Conservation (phyloP, 1,284 basidiomycete species). For the Leccinum pachyderme region DNA sequence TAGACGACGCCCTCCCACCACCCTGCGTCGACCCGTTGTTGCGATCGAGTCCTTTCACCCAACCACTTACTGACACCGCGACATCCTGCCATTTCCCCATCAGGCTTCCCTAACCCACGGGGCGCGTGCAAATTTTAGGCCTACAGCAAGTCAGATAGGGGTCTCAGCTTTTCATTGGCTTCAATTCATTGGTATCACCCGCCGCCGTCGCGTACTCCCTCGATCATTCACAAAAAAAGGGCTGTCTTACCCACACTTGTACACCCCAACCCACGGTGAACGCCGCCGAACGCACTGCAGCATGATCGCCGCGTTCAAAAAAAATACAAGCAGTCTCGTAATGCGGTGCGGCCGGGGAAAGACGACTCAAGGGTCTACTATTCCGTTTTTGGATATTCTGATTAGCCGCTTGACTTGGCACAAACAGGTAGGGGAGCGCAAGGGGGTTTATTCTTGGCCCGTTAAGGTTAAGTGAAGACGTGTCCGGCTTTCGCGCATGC, state of each 20-base stretch:
- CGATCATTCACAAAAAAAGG: neutral
- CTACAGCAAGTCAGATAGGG: slow-evolving; percentile 14
- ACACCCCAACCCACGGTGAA: neutral
- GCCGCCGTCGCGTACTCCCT: neutral
- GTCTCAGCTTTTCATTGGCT: neutral
- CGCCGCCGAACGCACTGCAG: neutral
- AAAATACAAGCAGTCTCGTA: neutral
- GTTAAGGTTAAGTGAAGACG: neutral
- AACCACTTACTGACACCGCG: neutral
- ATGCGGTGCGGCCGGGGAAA: neutral
- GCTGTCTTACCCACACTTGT: neutral
- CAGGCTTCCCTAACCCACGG: neutral
- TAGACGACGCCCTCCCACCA: neutral
- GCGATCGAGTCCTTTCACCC: neutral
- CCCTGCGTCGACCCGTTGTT: neutral
- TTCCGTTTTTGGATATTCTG: neutral
- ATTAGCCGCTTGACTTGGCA: neutral
- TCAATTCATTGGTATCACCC: neutral
- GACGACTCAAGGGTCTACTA: neutral
- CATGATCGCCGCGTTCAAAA: neutral
- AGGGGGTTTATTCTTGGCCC: neutral
- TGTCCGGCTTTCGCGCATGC: neutral
- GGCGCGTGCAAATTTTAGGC: neutral
- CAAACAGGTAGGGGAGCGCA: neutral
- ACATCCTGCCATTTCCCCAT: neutral